Conservation (phyloP, 2,329 filamentous ascomycete species). For the Penicillium corylophilum region DNA sequence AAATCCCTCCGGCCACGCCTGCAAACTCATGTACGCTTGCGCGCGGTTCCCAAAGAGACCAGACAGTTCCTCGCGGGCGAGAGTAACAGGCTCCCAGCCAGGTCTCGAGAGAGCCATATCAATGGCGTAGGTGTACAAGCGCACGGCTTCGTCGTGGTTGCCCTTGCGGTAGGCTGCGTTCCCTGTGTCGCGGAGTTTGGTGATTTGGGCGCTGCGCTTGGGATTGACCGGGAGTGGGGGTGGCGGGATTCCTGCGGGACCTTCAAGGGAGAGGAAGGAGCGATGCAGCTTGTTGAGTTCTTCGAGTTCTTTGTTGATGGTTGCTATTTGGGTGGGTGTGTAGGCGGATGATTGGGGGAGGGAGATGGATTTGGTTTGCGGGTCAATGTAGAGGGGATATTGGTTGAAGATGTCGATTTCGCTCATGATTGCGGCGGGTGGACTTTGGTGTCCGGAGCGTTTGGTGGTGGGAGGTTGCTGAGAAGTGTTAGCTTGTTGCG, state of each 20-base stretch:
- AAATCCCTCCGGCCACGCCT: constrained; percentile 80
- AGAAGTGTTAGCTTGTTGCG: constrained; percentile 4
- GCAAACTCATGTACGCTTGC: constrained; percentile 79
- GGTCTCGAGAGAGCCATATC: constrained; percentile 84
- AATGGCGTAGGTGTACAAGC: constrained; percentile 80
- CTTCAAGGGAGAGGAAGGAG: constrained; percentile 63
- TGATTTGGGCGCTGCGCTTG: constrained; percentile 82
- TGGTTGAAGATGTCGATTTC: constrained; percentile 63
- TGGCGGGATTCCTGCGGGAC: constrained; percentile 68
- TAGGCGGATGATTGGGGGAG: constrained; percentile 48
- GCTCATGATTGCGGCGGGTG: constrained; percentile 22
- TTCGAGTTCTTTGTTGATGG: constrained; percentile 64
- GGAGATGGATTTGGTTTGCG: constrained; percentile 73
- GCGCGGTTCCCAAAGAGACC: constrained; percentile 81
- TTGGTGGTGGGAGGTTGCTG: background rate
- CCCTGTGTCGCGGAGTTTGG: constrained; percentile 85
- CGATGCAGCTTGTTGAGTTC: constrained; percentile 79
- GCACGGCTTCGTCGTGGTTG: constrained; percentile 71
- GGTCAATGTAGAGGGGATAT: constrained; percentile 77
- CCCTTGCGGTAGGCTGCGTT: constrained; percentile 80
- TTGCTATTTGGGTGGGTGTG: constrained; percentile 44
- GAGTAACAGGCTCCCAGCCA: constrained; percentile 78
- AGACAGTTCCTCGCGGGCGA: constrained; percentile 82
- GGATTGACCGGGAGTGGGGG: constrained; percentile 89
- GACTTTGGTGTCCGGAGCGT: background rate